Conservation (phyloP, 2,329 filamentous ascomycete genomes). For the Blastomyces silverae region DNA sequence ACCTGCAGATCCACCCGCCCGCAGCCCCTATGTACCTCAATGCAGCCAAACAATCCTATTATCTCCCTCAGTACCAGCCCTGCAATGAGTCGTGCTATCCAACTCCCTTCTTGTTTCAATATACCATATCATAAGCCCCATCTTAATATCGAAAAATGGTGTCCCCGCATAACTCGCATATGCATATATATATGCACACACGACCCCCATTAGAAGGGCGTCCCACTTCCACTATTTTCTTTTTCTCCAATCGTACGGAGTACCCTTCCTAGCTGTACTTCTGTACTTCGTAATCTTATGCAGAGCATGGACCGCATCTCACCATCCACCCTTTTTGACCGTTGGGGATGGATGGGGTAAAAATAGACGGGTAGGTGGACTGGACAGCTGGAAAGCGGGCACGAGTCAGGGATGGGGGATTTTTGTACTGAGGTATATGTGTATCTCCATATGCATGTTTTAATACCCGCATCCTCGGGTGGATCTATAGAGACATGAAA, state of each 20-base stretch:
- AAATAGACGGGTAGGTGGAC: neutral
- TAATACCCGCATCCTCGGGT: too few relatives aligned
- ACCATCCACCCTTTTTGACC: neutral
- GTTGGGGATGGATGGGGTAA: neutral
- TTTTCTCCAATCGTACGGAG: neutral
- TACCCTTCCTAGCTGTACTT: neutral
- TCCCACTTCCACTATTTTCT: neutral
- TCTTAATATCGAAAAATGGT: neutral
- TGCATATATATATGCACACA: neutral
- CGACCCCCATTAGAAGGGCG: neutral
- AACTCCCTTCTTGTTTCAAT: neutral
- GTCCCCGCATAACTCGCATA: neutral
- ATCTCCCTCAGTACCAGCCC: neutral
- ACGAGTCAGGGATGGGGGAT: neutral
- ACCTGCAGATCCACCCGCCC: constrained; percentile 1
- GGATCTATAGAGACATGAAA: neutral
- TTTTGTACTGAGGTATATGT: neutral
- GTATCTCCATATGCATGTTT: neutral
- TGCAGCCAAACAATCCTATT: constrained; percentile 9
- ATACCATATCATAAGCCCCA: neutral
- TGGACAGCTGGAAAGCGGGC: neutral
- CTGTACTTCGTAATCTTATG: neutral
- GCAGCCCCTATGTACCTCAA: neutral
- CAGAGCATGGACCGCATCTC: neutral
- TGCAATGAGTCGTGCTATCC: too few relatives aligned